phyloP scores from a whole-genome alignment of 345 rosid species.

The Psidium friedrichsthalianum region DNA sequence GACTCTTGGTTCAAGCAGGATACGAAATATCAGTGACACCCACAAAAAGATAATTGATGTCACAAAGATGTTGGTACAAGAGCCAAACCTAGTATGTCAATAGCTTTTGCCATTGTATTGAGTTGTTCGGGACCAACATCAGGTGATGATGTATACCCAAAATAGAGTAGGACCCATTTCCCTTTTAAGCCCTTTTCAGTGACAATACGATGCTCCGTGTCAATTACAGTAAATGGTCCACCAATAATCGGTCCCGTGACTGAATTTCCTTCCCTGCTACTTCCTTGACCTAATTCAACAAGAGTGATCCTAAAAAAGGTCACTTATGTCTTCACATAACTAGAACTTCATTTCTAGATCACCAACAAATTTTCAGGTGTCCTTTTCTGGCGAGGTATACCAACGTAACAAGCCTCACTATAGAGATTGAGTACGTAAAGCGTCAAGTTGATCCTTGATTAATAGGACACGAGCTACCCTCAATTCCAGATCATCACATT shows the following conservation, averaged over 20 bases:
- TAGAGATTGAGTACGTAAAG: background rate
- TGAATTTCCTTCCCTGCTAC: constrained; percentile 2
- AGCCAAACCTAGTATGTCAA: constrained; percentile 52
- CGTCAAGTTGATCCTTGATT: background rate
- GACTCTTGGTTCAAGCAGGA: constrained; percentile 37
- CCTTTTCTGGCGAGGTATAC: background rate
- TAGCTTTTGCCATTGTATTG: constrained; percentile 47
- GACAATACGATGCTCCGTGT: constrained; percentile 40
- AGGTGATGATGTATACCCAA: constrained; percentile 90
- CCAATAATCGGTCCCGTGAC: constrained; percentile 60
- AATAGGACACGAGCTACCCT: background rate
- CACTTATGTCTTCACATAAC: background rate
- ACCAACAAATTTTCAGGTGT: background rate
- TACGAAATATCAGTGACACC: constrained; percentile 13
- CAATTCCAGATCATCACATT: background rate
- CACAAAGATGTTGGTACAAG: background rate
- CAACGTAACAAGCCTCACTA: background rate
- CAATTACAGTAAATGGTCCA: constrained; percentile 62
- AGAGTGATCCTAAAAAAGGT: background rate
- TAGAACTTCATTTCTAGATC: background rate
- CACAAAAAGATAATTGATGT: background rate
- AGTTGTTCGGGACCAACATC: constrained; percentile 86
- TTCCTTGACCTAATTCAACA: constrained; percentile 28
- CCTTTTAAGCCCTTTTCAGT: constrained; percentile 51
- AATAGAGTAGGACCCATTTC: constrained; percentile 77